Evolutionary conservation across 305 asterid genomes (phyloP), one percentile per base, ranked within the genome.

Genomic region (Solanum chacoense): DNA sequence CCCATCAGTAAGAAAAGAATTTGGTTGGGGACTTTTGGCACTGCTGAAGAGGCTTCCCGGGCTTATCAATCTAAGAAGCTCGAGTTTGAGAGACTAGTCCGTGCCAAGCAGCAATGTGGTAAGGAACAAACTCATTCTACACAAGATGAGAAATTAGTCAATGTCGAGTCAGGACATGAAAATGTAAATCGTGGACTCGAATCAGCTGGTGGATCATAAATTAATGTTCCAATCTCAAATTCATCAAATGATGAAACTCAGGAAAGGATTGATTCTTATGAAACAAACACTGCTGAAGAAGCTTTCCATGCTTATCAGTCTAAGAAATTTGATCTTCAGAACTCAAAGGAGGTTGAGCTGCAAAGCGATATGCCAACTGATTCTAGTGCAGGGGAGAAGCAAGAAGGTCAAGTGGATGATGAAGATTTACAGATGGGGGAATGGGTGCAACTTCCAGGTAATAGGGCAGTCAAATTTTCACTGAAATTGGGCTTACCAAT

Each of bases 381-480:
- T 85, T 69, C 36, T 20, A 35, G 67, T 36, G 88, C 36, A 35
- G 18, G 20, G 28, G 37, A 36, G 36, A 32, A 24, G 2, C 34
- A 42, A 42, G 55, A 42, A 45, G 85, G 85, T 80, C 85, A 42
- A 80, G 88, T 12, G 31, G 83, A 72, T 40, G 50, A 72, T 42
- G 45, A 24, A 73, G 85, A 45, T 24, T 42, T 37, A 37, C 1
- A 22, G 85, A 38, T 45, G 85, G 85, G 89, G 74, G 38, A 74
- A 65, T 87, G 89, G 89, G 74, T 87, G 20, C 71, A 50, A 73
- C 80, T 87, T 76, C 85, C 85, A 28, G 89, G 71, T 74, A 29
- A 78, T 55, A 87, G 36, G 22, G 89, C 22, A 26, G 85, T 87
- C 24, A 74, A 14, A 42, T 74, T 72, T 72, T 87, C 89, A 11